Evolutionary conservation across 164 flowering plant genomes (phyloP).

Genomic region (Aristolochia fimbriata): DNA sequence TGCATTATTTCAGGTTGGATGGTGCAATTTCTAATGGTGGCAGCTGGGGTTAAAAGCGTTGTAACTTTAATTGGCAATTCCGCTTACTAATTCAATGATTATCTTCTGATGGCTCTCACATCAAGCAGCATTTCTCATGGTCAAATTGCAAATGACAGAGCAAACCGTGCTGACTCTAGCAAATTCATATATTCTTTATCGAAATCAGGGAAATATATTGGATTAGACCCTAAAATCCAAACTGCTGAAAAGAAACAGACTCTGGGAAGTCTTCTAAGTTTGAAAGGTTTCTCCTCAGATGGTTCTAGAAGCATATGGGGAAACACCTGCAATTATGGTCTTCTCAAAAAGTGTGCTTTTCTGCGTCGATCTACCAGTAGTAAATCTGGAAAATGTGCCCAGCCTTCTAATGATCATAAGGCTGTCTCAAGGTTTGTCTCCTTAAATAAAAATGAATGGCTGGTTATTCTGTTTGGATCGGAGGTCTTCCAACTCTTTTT

Average conservation of each 20-base stretch:
- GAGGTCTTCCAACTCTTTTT: neutral
- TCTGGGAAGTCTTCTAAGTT: constrained; percentile 18
- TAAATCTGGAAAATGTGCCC: constrained; percentile 38
- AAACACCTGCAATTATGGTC: constrained; percentile 17
- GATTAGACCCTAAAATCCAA: constrained; percentile 14
- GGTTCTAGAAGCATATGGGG: constrained; percentile 15
- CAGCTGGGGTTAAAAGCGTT: constrained; percentile 10
- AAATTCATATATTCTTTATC: constrained; percentile 26
- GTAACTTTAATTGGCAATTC: neutral
- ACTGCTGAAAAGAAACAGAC: constrained; percentile 26
- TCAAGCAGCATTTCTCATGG: constrained; percentile 27
- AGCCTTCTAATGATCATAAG: constrained; percentile 29
- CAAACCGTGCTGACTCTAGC: constrained; percentile 20
- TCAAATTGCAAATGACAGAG: constrained; percentile 21
- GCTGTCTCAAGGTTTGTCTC: constrained; percentile 37
- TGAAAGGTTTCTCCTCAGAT: constrained; percentile 18
- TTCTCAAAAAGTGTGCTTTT: constrained; percentile 21
- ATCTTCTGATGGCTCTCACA: constrained; percentile 28
- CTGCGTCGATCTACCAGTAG: constrained; percentile 41
- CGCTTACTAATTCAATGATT: constrained; percentile 11
- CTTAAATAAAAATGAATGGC: neutral
- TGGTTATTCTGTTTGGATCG: neutral
- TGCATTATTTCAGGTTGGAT: neutral
- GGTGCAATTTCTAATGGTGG: constrained; percentile 9
- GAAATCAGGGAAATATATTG: constrained; percentile 24